phyloP scores from a whole-genome alignment of 805 yeast genomes.

The Candida dajiaensis region DNA sequence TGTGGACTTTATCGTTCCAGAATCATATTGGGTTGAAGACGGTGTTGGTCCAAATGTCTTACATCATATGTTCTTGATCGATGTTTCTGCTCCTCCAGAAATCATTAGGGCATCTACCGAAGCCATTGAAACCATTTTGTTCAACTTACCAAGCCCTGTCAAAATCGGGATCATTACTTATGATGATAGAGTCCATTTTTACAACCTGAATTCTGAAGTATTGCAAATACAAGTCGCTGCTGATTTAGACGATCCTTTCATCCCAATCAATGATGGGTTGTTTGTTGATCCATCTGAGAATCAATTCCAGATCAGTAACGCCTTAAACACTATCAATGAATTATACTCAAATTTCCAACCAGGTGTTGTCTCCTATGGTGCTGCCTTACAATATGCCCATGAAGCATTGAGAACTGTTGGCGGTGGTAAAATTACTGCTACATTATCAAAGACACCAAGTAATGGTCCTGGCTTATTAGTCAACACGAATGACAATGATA shows the following conservation, averaged over 20 bases:
- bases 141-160: constrained; percentile 8
- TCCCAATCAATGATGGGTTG: constrained; percentile 74
- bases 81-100: constrained; percentile 56
- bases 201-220: constrained; percentile 52
- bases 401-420: constrained; percentile 57
- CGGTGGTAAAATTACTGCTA: constrained; percentile 77
- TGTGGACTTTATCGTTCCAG: constrained; percentile 78
- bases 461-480: constrained; percentile 72
- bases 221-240: constrained; percentile 56
- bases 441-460: constrained; percentile 66
- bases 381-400: constrained; percentile 67
- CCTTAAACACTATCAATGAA: constrained; percentile 56
- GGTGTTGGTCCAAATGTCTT: constrained; percentile 39
- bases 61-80: constrained; percentile 70
- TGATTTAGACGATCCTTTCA: constrained; percentile 71
- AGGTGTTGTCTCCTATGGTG: constrained; percentile 67
- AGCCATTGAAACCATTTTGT: constrained; percentile 55
- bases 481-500: constrained; percentile 27
- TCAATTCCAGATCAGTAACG: constrained; percentile 54
- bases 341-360: constrained; percentile 33
- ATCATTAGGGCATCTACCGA: constrained; percentile 62
- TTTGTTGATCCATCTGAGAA: constrained; percentile 77
- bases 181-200: constrained; percentile 69
- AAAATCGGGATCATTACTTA: constrained; percentile 70
- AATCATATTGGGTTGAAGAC: constrained; percentile 52